A percentile compares a stretch with the other conserved stretches of the same genome.
phyloP scores from a whole-genome alignment of 2,329 filamentous ascomycete species.

The Aspergillus arachidicola region DNA sequence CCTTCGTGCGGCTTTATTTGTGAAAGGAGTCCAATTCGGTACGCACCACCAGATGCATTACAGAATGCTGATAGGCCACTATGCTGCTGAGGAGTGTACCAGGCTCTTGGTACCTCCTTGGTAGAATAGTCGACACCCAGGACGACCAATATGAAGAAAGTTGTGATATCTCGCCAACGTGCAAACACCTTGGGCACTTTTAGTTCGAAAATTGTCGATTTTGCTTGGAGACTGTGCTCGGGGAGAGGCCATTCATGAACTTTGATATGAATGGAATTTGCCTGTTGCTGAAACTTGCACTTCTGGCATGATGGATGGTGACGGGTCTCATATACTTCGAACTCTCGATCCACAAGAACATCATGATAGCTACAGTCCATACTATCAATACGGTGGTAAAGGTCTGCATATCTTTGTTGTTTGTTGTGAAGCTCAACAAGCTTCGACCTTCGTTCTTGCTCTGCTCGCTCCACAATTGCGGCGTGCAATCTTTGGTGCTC shows the following conservation, averaged over 20 bases:
- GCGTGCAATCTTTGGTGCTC: slow-evolving; percentile 40
- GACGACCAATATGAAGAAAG: slow-evolving; percentile 46
- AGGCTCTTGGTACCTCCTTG: slow-evolving; percentile 11
- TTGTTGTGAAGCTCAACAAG: slow-evolving; percentile 17
- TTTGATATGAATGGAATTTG: slow-evolving; percentile 46
- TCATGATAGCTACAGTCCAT: slow-evolving; percentile 13
- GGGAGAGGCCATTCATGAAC: slow-evolving; percentile 63
- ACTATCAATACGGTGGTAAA: slow-evolving; percentile 23
- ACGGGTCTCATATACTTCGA: slow-evolving; percentile 7
- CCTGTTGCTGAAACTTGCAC: slow-evolving; percentile 38
- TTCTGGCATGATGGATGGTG: slow-evolving; percentile 35
- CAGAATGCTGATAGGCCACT: slow-evolving; percentile 20
- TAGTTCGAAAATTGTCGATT: slow-evolving; percentile 59
- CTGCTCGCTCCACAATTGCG: slow-evolving; percentile 46
- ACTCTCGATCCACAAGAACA: not conserved
- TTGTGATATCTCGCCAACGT: slow-evolving; percentile 54
- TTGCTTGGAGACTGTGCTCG: slow-evolving; percentile 26
- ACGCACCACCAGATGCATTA: not conserved
- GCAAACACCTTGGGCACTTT: slow-evolving; percentile 43
- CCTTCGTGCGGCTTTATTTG: slow-evolving; percentile 37
- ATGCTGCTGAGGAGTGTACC: slow-evolving; percentile 16
- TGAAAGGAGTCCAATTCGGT: slow-evolving; percentile 39
- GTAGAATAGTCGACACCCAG: slow-evolving; percentile 29
- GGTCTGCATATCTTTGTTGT: slow-evolving; percentile 28
- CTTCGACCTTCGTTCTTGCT: slow-evolving; percentile 31